Base-by-base conservation (phyloP, 73 alveolate genomes). In the Durusdinium trenchii region DNA sequence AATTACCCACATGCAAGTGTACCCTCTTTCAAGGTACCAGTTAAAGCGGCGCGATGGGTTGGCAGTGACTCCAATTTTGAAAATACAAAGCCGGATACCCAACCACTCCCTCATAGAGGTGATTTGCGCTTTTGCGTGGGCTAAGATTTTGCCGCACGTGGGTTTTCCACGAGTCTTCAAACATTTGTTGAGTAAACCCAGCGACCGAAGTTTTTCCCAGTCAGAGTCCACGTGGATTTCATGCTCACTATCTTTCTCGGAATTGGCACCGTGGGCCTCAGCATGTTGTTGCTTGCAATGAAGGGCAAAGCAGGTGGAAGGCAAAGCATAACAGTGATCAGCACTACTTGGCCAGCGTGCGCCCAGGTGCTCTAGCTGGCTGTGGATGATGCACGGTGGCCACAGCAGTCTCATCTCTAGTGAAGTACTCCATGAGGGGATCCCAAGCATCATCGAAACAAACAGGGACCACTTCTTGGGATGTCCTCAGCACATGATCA, bases 281-380 rank as follows among this genome's bases (percentile, higher is more conserved):
- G 76, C 36, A 26, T 35, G 76, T 35, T 23, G 78, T 40, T 64
- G 14, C 5, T n/a, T n/a, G n/a, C n/a, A n/a, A n/a, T n/a, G n/a
- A n/a, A n/a, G n/a, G n/a, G n/a, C n/a, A n/a, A n/a, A n/a, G n/a
- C n/a, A n/a, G n/a, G n/a, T n/a, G n/a, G n/a, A n/a, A n/a, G n/a
- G n/a, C n/a, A n/a, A n/a, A n/a, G n/a, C n/a, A n/a, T n/a, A n/a
- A n/a, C n/a, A n/a, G n/a, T n/a, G n/a, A n/a, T n/a, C n/a, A n/a
- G n/a, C n/a, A n/a, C n/a, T n/a, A n/a, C n/a, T n/a, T n/a, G n/a
- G n/a, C n/a, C n/a, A n/a, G n/a, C n/a, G n/a, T 10, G 51, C 40
- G 84, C 84, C 84, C 84, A 73, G 84, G 84, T 73, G 84, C 84
- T n/a, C n/a, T n/a, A n/a, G n/a, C n/a, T 69, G 82, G 84, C 84